These are phyloP conservation scores for Saccharum hybrid DNA, from an alignment of 202 grass and related monocot species.

Conservation along the genomic window DNA sequence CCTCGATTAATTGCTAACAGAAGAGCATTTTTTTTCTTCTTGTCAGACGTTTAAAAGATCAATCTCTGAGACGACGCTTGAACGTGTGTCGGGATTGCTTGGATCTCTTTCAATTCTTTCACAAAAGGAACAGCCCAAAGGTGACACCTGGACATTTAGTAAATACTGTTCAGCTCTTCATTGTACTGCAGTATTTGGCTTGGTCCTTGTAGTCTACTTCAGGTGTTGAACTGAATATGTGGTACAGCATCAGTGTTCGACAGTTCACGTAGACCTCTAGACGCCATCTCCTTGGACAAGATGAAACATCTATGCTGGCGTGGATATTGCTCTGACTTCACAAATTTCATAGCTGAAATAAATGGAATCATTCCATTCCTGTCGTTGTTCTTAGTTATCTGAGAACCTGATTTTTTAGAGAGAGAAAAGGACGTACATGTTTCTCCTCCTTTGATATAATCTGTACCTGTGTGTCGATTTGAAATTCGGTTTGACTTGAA, in stretches of 20 bases:
- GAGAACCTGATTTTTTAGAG: background rate
- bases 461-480: slow-evolving; percentile 6
- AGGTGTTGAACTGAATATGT: background rate
- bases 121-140: slow-evolving; percentile 84
- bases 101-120: slow-evolving; percentile 79
- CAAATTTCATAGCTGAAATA: background rate
- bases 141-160: slow-evolving; percentile 41
- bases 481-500: background rate
- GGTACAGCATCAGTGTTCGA: background rate
- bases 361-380: slow-evolving; percentile 1
- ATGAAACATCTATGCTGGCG: slow-evolving; percentile 11
- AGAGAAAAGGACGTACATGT: background rate
- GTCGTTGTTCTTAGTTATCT: background rate
- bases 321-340: slow-evolving; percentile 5
- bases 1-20: slow-evolving; percentile 27
- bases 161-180: slow-evolving; percentile 31
- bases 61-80: slow-evolving; percentile 85
- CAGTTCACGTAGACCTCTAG: background rate
- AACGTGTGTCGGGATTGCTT: slow-evolving; percentile 73
- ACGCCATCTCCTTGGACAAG: background rate
- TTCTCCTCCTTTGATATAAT: slow-evolving; percentile 16
- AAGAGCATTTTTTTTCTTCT: slow-evolving; percentile 38
- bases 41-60: slow-evolving; percentile 77
- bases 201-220: slow-evolving; percentile 1
- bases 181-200: slow-evolving; percentile 3